phyloP scores from a whole-genome alignment of 2,329 filamentous ascomycete species.

The Nigrograna mackinnonii region DNA sequence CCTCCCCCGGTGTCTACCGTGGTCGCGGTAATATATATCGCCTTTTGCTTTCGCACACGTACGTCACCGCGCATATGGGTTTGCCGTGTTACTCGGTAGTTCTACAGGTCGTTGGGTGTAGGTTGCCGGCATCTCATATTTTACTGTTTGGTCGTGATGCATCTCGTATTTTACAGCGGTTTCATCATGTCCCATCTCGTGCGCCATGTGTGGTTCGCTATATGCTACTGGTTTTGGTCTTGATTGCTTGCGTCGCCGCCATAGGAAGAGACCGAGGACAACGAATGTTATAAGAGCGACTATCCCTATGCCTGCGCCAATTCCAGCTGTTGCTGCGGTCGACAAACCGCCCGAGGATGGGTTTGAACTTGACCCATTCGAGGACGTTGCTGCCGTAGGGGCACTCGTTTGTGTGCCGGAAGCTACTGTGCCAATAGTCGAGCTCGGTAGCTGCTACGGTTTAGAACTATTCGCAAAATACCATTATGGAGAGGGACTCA shows the following conservation, averaged over 20 bases:
- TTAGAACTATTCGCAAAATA: conserved; percentile 39
- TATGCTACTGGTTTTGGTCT: conserved; percentile 1
- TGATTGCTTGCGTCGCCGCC: conserved; percentile 18
- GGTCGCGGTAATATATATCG: no score
- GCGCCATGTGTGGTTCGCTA: not conserved
- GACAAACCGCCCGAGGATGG: conserved; percentile 17
- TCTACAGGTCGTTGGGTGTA: conserved; percentile 10
- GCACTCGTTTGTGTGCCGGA: conserved; percentile 10
- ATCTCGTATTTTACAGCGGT: conserved; percentile 12
- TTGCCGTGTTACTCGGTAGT: conserved; percentile 10
- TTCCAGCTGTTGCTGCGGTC: conserved; percentile 20
- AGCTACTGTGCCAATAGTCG: not conserved
- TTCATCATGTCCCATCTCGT: not conserved
- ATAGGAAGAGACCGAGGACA: conserved; percentile 64
- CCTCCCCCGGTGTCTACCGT: no score
- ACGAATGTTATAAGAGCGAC: conserved; percentile 52
- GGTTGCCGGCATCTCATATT: conserved; percentile 16
- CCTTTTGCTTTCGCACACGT: no score
- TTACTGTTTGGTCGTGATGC: conserved; percentile 13
- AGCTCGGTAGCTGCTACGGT: conserved; percentile 4
- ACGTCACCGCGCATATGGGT: not conserved
- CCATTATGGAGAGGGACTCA: not conserved
- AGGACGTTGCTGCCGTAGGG: conserved; percentile 1
- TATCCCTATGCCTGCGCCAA: conserved; percentile 18
- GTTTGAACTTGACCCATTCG: conserved; percentile 1